Percentiles rank a stretch among this genome's conserved stretches.
Conservation (phyloP, 805 yeast species). For the Yarrowia yakushimensis region DNA sequence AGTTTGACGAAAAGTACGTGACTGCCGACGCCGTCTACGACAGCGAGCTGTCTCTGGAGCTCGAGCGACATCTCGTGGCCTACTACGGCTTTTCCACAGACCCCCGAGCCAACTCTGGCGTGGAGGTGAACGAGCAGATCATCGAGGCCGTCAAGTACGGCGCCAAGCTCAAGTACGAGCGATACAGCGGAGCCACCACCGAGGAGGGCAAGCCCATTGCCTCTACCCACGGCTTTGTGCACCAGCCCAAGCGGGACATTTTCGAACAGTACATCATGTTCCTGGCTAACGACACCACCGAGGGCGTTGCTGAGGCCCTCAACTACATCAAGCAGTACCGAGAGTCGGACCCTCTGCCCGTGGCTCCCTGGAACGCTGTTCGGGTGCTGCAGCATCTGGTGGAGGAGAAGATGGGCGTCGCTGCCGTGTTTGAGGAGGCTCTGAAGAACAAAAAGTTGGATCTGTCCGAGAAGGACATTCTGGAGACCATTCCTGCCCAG, state of each 20-base stretch:
- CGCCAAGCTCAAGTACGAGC: constrained; percentile 62
- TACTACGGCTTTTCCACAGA: constrained; percentile 74
- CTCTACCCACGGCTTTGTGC: constrained; percentile 33
- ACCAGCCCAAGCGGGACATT: constrained; percentile 34
- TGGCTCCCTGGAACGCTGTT: constrained; percentile 27
- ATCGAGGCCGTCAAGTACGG: constrained; percentile 60
- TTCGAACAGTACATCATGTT: constrained; percentile 51
- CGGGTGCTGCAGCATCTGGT: constrained; percentile 25
- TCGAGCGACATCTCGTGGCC: constrained; percentile 77
- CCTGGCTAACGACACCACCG: constrained; percentile 44
- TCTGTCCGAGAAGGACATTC: constrained; percentile 17
- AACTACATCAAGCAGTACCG: constrained; percentile 48
- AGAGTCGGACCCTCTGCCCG: constrained; percentile 37
- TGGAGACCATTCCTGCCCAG: constrained; percentile 17
- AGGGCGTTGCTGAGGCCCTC: constrained; percentile 43
- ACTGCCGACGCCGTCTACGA: constrained; percentile 53
- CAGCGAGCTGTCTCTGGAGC: constrained; percentile 58
- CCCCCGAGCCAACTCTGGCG: constrained; percentile 33
- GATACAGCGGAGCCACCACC: constrained; percentile 42
- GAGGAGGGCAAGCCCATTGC: neutral
- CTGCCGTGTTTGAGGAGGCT: constrained; percentile 22
- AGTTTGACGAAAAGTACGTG: constrained; percentile 58
- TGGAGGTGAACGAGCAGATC: constrained; percentile 43
- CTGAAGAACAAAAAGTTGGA: constrained; percentile 20
- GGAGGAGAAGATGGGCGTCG: constrained; percentile 21